Conservation (phyloP, 257 asterid species). For the Solanum bulbocastanum region DNA sequence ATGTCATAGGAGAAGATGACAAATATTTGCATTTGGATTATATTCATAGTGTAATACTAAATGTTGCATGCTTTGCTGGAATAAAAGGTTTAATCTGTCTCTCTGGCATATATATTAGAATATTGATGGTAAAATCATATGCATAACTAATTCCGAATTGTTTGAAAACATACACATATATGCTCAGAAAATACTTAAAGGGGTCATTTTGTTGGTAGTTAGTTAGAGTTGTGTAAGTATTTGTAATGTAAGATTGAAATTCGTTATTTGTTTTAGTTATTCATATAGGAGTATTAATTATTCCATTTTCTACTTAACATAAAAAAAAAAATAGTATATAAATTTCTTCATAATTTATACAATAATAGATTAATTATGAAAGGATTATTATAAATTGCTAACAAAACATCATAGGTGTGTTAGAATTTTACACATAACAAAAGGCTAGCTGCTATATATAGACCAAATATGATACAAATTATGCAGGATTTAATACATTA, state of each 20-base stretch:
- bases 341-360: too few relatives aligned
- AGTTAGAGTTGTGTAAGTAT: neutral
- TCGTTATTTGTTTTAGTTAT: too few relatives aligned
- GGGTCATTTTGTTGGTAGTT: neutral
- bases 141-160: neutral
- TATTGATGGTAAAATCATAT: neutral
- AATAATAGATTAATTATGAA: too few relatives aligned
- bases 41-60: neutral
- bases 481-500: neutral
- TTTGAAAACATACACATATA: neutral
- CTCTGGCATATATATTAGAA: neutral
- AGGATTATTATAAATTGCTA: neutral
- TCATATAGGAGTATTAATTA: too few relatives aligned
- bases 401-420: neutral
- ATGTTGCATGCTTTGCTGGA: neutral
- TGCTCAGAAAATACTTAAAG: neutral
- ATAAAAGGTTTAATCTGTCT: neutral
- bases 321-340: too few relatives aligned
- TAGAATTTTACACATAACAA: neutral
- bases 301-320: too few relatives aligned
- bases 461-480: neutral
- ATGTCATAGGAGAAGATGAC: neutral
- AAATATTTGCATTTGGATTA: neutral
- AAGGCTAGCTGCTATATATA: too few relatives aligned
- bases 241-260: too few relatives aligned